phyloP scores from a whole-genome alignment of 2,329 filamentous ascomycete genomes.

The Juglanconis sp. region DNA sequence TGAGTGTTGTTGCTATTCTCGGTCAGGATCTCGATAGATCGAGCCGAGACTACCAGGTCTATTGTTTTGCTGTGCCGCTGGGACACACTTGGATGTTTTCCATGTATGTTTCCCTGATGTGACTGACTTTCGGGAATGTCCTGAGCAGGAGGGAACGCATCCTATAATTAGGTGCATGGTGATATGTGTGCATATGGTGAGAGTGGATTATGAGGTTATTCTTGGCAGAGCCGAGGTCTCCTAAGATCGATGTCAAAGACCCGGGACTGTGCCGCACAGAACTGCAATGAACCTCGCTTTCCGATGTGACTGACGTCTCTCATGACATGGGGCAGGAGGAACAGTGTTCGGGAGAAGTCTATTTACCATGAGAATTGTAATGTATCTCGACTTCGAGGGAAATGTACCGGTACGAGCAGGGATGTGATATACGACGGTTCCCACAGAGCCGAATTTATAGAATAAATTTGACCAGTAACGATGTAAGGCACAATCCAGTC shows the following conservation, averaged over 20 bases:
- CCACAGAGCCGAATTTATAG: not conserved
- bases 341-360: no score
- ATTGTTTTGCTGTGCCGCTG: no score
- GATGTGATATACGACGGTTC: not conserved
- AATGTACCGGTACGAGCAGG: conserved; percentile 8
- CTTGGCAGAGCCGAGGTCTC: not conserved
- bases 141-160: not conserved
- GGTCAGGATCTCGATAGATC: not conserved
- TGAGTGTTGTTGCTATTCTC: not conserved
- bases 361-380: not conserved
- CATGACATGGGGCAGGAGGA: no score
- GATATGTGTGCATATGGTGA: not conserved
- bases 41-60: no score
- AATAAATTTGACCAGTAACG: not conserved
- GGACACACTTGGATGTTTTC: no score
- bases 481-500: not conserved
- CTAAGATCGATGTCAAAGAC: not conserved
- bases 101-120: no score
- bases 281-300: no score
- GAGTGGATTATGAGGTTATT: not conserved
- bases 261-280: no score
- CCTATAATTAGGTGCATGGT: not conserved
- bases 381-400: not conserved
- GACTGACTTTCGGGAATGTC: not conserved
- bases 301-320: no score